phyloP scores from a whole-genome alignment of 805 yeast genomes.

The Myxozyma geophila region DNA sequence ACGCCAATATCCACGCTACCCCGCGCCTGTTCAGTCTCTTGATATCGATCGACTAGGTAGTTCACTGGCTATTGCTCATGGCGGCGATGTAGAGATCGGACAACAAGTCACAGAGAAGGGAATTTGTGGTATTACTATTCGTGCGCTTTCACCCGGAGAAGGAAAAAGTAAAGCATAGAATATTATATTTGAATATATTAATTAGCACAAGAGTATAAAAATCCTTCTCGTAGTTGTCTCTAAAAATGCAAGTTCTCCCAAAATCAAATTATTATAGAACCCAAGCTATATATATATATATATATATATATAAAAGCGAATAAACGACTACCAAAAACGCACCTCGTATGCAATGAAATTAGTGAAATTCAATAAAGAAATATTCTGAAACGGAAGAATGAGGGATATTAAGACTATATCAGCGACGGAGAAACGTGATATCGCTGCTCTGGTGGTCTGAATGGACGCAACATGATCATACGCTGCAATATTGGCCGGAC shows the following conservation, averaged over 20 bases:
- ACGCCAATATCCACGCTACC: conserved; percentile 48
- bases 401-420: background rate
- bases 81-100: conserved; percentile 49
- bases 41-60: conserved; percentile 45
- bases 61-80: conserved; percentile 52
- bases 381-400: background rate
- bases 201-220: background rate
- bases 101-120: conserved; percentile 10
- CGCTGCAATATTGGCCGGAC: conserved; percentile 19
- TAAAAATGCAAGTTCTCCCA: too few relatives aligned
- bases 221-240: background rate
- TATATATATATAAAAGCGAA: background rate
- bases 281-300: background rate
- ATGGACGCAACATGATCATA: conserved; percentile 22
- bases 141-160: conserved; percentile 33
- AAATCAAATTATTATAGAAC: too few relatives aligned
- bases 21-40: conserved; percentile 51
- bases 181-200: background rate
- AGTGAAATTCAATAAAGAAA: background rate
- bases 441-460: conserved; percentile 14
- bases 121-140: conserved; percentile 24
- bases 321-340: conserved; percentile 1
- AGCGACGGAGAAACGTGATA: conserved; percentile 11
- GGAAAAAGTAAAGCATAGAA: conserved; percentile 42
- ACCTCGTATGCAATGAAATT: background rate